These are phyloP conservation scores for Acorus gramineus DNA, from an alignment of 106 monocot species.

Conservation along the genomic window DNA sequence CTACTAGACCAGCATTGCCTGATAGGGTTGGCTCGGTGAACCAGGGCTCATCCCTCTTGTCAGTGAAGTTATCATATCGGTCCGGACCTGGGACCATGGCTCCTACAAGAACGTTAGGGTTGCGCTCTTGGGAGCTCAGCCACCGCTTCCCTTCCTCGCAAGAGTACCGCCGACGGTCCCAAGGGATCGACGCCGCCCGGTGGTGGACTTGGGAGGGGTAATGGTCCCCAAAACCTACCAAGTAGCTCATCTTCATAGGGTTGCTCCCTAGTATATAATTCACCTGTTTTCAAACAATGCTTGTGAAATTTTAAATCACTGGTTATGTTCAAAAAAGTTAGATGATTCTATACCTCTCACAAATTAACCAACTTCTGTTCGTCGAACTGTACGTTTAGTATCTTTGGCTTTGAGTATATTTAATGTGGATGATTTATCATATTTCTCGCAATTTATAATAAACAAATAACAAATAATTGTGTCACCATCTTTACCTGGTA, in stretches of 20 bases:
- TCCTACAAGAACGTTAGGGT: conserved; percentile 22
- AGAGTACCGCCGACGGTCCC: conserved; percentile 11
- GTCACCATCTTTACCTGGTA: too few relatives aligned
- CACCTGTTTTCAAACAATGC: conserved; percentile 10
- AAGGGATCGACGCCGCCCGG: conserved; percentile 33
- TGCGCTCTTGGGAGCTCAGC: conserved; percentile 13
- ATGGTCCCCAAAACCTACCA: conserved; percentile 23
- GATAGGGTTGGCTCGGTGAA: conserved; percentile 24
- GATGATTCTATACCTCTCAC: too few relatives aligned
- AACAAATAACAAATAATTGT: not conserved
- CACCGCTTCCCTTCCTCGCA: conserved; percentile 25
- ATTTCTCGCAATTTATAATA: not conserved
- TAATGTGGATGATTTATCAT: too few relatives aligned
- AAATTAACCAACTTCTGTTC: too few relatives aligned
- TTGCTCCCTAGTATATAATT: conserved; percentile 30
- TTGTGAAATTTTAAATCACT: too few relatives aligned
- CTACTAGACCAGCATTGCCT: conserved; percentile 30
- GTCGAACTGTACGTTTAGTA: too few relatives aligned
- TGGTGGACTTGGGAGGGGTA: conserved; percentile 29
- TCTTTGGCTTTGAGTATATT: too few relatives aligned
- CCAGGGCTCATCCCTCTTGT: conserved; percentile 12
- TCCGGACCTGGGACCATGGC: conserved; percentile 33
- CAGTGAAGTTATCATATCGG: conserved; percentile 14
- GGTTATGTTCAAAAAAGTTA: too few relatives aligned
- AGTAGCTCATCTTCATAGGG: conserved; percentile 36